Evolutionary conservation across 176 grass and related monocot species (phyloP).

Genomic region (Zoysia japonica): DNA sequence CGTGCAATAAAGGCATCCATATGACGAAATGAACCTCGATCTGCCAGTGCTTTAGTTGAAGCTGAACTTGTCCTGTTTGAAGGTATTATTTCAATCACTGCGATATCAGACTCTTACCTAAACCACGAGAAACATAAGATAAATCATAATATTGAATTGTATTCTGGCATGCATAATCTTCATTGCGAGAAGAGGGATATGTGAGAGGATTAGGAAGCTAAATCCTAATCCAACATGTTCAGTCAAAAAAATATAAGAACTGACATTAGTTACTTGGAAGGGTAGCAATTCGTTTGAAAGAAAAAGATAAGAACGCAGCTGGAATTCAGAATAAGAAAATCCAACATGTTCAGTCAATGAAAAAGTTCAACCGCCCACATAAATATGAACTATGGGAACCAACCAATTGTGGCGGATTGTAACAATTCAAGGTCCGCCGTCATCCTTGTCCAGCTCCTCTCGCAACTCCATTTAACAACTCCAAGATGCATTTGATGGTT

Average conservation of each 20-base stretch:
- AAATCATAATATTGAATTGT: neutral
- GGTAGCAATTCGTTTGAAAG: neutral
- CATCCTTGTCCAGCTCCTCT: conserved; percentile 33
- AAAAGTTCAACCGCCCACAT: conserved; percentile 45
- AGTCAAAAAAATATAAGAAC: neutral
- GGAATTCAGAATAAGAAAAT: conserved; percentile 19
- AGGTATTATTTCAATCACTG: conserved; percentile 9
- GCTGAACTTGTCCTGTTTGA: conserved; percentile 1
- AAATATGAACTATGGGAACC: neutral
- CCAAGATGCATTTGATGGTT: conserved; percentile 20
- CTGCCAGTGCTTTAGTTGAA: conserved; percentile 53
- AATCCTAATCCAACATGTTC: neutral
- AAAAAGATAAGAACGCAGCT: conserved; percentile 16
- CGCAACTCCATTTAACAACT: conserved; percentile 40
- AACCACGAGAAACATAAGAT: conserved; percentile 33
- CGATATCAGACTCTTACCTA: conserved; percentile 40
- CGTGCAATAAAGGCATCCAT: neutral
- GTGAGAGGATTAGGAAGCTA: neutral
- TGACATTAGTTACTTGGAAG: neutral
- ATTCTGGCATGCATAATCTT: conserved; percentile 2
- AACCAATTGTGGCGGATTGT: conserved; percentile 6
- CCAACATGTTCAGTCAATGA: conserved; percentile 34
- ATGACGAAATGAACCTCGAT: conserved; percentile 26
- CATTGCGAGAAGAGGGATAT: neutral
- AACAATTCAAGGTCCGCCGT: conserved; percentile 26